Base-by-base conservation (phyloP, 73 alveolate species). In the Stentor coeruleus region DNA sequence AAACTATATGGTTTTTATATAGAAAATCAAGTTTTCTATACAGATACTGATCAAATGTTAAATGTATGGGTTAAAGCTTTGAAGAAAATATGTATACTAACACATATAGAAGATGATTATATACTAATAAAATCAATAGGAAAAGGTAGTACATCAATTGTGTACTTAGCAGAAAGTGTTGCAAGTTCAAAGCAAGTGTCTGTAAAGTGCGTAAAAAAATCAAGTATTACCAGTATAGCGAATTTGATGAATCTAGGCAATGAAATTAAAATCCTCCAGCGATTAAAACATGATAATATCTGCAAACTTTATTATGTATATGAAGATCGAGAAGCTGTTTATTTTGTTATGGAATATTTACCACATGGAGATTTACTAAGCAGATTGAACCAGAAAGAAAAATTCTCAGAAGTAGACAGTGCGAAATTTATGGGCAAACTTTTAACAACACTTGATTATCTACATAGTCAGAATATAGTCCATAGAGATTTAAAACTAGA, bases 401-500 rank as follows among this genome's bases (percentile, higher is more conserved):
- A 33, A 20, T 66, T 66, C 39, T 28, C 40, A 28, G 79, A 66
- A 66, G 33, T 20, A 66, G 37, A 66, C n/a, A 15, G 20, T 66
- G 39, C 42, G 0, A 66, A 26, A 26, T 66, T 66, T 66, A 31
- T 40, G 36, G 33, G 33, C 14, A 66, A 66, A 66, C 37, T 66
- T 26, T 66, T 66, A 33, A 26, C n/a, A 2, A 20, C 37, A 1
- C n/a, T 66, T 20, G 79, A 20, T 26, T 66, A 28, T 66, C n/a
- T 66, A 40, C 79, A 66, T 20, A 15, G 37, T 20, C n/a, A 2
- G 37, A 66, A 66, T 2, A 66, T 66, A 28, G 79, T 66, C 11
- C 79, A 66, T 66, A 20, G 79, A 26, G 79, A 66, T 66, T 66
- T 66, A 66, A 66, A 66, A 31, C 79, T 31, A 26, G 79, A 66